Base-by-base conservation (phyloP, 2,329 filamentous ascomycete species). In the Zymoseptoria crescenta region DNA sequence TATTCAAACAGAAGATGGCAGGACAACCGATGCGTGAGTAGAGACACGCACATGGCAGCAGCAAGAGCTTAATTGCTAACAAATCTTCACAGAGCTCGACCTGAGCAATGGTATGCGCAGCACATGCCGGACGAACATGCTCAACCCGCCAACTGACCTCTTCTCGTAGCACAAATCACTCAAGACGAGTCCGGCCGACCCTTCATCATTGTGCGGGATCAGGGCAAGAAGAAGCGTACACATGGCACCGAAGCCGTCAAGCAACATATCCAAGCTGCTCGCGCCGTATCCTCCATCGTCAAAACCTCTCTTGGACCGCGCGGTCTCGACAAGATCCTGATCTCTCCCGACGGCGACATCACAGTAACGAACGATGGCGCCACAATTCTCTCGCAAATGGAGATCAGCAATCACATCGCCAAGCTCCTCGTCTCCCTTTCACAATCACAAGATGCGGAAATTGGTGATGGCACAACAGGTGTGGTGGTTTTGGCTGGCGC, bases 311-410 rank as follows among this genome's bases (percentile, higher is more conserved):
- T 99, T 69, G 94, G 94, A 55, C 94, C 94, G 57, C 88, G 94
- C 68, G 94, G 94, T 64, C 86, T 99, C 72, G 94, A 99, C 81
- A 99, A 99, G 81, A 99, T 99, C 73, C 84, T 99, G 69, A 99
- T 99, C 70, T 99, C 94, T 55, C 89, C 94, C 62, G 94, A 99
- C 74, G 94, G 94, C 75, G 94, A 99, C 77, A 99, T 99, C 75
- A 99, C 94, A 63, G 91, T 99, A 63, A 99, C 94, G 68, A 99
- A 99, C 80, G 94, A 99, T 79, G 94, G 94, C 71, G 95, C 95
- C 57, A 99, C 94, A 52, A 99, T 99, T 70, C 81, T 99, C 67
- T 87, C 90, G 70, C 71, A 96, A 83, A 99, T 99, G 94, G 94
- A 99, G 80, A 93, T 99, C 68, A 89, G 90, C 68, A 97, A 99